A percentile compares a stretch with the other conserved stretches of the same genome.
These are phyloP conservation scores for Lotus japonicus DNA, from an alignment of 306 rosid genomes.

Conservation along the genomic window DNA sequence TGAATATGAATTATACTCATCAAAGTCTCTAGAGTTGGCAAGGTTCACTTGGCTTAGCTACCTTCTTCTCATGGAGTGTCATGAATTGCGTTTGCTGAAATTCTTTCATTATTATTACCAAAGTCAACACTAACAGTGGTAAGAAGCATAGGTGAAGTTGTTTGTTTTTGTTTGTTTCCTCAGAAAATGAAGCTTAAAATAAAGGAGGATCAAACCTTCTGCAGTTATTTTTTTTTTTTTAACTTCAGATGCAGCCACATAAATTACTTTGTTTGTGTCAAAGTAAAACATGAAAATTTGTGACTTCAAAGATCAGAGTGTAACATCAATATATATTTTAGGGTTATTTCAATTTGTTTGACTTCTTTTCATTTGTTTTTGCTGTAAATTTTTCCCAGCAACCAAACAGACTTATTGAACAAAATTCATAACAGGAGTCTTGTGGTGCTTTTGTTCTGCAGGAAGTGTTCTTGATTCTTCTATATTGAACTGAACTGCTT, in stretches of 20 bases:
- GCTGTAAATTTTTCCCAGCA: background rate
- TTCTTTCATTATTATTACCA: background rate
- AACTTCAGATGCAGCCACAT: background rate
- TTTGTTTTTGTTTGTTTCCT: conserved; percentile 29
- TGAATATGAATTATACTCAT: conserved; percentile 12
- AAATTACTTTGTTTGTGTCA: background rate
- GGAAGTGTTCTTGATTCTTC: conserved; percentile 3
- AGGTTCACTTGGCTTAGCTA: background rate
- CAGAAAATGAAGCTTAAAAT: conserved; percentile 6
- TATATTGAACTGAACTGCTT: conserved; percentile 8
- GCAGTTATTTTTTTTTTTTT: background rate
- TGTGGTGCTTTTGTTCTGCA: conserved; percentile 14
- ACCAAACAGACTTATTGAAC: background rate
- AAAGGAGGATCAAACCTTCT: background rate
- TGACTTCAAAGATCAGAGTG: background rate
- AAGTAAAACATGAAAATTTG: background rate
- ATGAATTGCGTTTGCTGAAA: conserved; percentile 37
- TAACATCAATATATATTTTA: background rate
- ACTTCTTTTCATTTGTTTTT: background rate
- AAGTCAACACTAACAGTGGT: conserved; percentile 22
- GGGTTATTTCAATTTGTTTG: background rate
- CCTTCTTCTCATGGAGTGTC: conserved; percentile 44
- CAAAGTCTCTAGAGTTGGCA: background rate
- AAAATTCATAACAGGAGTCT: background rate
- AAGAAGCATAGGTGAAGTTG: background rate